phyloP scores from a whole-genome alignment of 495 filamentous ascomycete species.

The Lepidopterella palustris region DNA sequence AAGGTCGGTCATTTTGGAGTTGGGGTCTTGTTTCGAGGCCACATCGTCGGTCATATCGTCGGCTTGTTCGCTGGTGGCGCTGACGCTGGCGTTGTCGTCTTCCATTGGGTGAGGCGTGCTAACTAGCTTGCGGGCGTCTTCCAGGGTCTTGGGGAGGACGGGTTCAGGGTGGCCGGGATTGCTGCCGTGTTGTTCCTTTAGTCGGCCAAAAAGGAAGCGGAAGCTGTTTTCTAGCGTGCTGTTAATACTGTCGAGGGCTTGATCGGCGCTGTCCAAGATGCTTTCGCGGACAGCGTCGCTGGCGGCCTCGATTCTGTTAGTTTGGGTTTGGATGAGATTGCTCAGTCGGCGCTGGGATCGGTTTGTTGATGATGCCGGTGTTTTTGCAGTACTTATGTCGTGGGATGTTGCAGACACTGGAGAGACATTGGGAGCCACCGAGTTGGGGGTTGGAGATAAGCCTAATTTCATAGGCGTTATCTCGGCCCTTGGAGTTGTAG shows the following conservation, averaged over 20 bases:
- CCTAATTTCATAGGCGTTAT: conserved; percentile 41
- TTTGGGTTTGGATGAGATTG: conserved; percentile 74
- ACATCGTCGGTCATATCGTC: conserved; percentile 26
- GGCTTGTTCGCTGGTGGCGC: conserved; percentile 35
- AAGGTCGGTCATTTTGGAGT: conserved; percentile 56
- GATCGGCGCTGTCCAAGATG: conserved; percentile 79
- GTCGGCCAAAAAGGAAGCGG: conserved; percentile 85
- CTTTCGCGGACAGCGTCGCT: conserved; percentile 70
- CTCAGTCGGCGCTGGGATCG: conserved; percentile 58
- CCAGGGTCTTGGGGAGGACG: conserved; percentile 75
- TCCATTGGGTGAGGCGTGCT: conserved; percentile 55
- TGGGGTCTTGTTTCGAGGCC: conserved; percentile 30
- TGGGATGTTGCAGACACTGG: conserved; percentile 35
- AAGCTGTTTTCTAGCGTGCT: conserved; percentile 83
- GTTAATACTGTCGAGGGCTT: conserved; percentile 82
- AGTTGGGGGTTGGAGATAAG: conserved; percentile 21
- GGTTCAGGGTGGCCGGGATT: conserved; percentile 45
- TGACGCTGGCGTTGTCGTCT: conserved; percentile 42
- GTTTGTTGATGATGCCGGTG: conserved; percentile 42
- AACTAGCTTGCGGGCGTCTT: conserved; percentile 84
- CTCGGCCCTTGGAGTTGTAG: conserved; percentile 49
- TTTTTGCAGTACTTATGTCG: conserved; percentile 28
- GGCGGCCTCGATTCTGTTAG: conserved; percentile 71
- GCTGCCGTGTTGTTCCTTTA: conserved; percentile 56
- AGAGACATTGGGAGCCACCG: conserved; percentile 23